phyloP scores from a whole-genome alignment of 306 rosid species.

The Cucurbita argyrosperma region DNA sequence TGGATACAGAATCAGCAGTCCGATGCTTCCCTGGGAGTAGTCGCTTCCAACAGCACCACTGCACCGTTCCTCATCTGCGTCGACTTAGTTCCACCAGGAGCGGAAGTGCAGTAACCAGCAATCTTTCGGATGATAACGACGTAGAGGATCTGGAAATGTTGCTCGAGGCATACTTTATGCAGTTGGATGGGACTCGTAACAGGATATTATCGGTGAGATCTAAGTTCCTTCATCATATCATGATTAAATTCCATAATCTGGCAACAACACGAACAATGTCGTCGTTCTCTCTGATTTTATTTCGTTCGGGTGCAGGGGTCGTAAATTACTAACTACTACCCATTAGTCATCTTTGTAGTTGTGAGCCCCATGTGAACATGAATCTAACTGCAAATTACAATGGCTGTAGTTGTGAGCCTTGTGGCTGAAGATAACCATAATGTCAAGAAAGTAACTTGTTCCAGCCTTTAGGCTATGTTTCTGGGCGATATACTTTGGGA shows the following conservation, averaged over 20 bases:
- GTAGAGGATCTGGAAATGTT: conserved; percentile 97
- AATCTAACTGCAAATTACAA: not conserved
- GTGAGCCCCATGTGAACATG: not conserved
- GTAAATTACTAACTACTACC: not conserved
- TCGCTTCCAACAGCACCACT: conserved; percentile 31
- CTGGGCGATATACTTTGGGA: not conserved
- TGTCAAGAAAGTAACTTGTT: not conserved
- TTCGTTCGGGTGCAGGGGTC: not conserved
- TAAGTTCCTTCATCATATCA: not conserved
- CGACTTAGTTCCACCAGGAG: conserved; percentile 53
- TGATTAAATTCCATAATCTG: not conserved
- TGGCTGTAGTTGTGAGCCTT: not conserved
- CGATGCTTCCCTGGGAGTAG: conserved; percentile 40
- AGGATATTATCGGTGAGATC: conserved; percentile 87
- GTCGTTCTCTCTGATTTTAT: not conserved
- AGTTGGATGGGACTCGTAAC: conserved; percentile 93
- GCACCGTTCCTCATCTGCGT: conserved; percentile 24
- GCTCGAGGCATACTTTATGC: conserved; percentile 98
- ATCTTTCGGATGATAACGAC: conserved; percentile 39
- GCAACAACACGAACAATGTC: not conserved
- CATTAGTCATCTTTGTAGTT: not conserved
- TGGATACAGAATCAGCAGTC: conserved; percentile 69
- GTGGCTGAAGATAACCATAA: not conserved
- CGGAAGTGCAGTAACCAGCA: conserved; percentile 55
- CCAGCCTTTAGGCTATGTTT: not conserved